Percentiles rank a stretch among this genome's conserved stretches.
Evolutionary conservation across 1,139 yeast species (phyloP).

Genomic region (Sugiyamaella pinicola): DNA sequence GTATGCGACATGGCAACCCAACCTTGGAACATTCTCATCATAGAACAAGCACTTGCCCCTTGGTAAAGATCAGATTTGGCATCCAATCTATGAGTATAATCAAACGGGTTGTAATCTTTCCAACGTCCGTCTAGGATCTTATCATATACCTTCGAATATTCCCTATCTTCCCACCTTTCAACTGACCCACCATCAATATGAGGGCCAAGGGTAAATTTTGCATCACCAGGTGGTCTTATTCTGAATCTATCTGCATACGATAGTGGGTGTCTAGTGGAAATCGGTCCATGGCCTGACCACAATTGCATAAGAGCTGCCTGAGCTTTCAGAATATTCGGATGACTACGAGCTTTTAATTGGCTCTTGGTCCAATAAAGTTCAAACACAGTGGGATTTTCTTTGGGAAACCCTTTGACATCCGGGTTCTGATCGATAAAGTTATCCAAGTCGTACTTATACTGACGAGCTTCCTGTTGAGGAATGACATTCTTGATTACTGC

Average conservation of each 20-base stretch:
- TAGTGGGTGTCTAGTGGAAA: slow-evolving; percentile 8
- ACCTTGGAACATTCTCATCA: slow-evolving; percentile 41
- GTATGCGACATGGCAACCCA: slow-evolving; percentile 48
- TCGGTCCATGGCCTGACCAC: slow-evolving; percentile 33
- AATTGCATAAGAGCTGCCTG: slow-evolving; percentile 39
- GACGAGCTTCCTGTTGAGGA: slow-evolving; percentile 37
- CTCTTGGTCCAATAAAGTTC: slow-evolving; percentile 50
- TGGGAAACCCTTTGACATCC: slow-evolving; percentile 55
- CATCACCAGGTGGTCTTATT: slow-evolving; percentile 49
- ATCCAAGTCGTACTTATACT: slow-evolving; percentile 52
- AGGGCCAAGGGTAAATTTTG: slow-evolving; percentile 43
- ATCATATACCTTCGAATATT: slow-evolving; percentile 46
- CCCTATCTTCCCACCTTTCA: slow-evolving; percentile 52
- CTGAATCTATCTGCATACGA: slow-evolving; percentile 61
- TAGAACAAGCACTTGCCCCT: slow-evolving; percentile 45
- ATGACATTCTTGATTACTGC: slow-evolving; percentile 43
- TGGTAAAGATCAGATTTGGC: slow-evolving; percentile 46
- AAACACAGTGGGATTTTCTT: slow-evolving; percentile 41
- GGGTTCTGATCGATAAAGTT: slow-evolving; percentile 86
- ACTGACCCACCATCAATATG: slow-evolving; percentile 53
- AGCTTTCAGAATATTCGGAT: slow-evolving; percentile 41
- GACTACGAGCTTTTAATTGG: slow-evolving; percentile 49
- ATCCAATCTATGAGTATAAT: slow-evolving; percentile 44
- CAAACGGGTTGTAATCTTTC: slow-evolving; percentile 53
- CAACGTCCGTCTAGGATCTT: slow-evolving; percentile 49